Base-by-base conservation (phyloP, 2,329 filamentous ascomycete species). In the Ophiostoma angusticollis region DNA sequence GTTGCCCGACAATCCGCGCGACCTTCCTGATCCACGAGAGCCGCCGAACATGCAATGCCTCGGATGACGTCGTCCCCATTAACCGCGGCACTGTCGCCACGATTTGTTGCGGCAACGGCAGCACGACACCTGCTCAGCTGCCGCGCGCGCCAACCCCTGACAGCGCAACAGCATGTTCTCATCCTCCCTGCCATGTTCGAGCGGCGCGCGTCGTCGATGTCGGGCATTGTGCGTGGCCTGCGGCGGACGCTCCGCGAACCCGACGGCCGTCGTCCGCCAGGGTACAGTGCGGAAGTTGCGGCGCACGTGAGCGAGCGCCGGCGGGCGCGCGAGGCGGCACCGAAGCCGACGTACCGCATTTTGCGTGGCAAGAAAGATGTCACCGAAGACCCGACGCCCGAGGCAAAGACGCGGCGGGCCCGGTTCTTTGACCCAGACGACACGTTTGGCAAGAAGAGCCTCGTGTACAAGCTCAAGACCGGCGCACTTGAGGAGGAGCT, bases 391-490 rank as follows among this genome's bases (percentile, higher is more conserved):
- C 54, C 52, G 11, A 53, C 55, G 17, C 54, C 53, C n/a, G 50
- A 60, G 34, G 57, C 60, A 4, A 60, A 64, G 49, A 63, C 70
- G 6, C 62, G 72, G 31, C 57, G 59, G 33, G 63, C 66, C 24
- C 62, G 72, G 5, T 76, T 77, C 49, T 55, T 67, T 35, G 64
- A 75, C 42, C 63, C 66, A 0, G 55, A 63, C 2, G 59, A 54
- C 14, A 45, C 51, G 1, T 72, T 73, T 49, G 73, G 71, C 14
- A 72, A 71, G 55, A 63, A 56, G 32, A 77, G 72, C 46, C 44
- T 73, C 13, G 71, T 76, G 2, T 74, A 71, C 39, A 58, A 68
- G 48, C 51, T 70, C 42, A 72, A 70, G 49, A 59, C 63, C 37
- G 70, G 67, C 3, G 44, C 52, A 16, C 45, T 67, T 22, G 53